These are phyloP conservation scores for Blastobotrys petasosporus DNA, from an alignment of 1,139 yeast species.

Conservation along the genomic window DNA sequence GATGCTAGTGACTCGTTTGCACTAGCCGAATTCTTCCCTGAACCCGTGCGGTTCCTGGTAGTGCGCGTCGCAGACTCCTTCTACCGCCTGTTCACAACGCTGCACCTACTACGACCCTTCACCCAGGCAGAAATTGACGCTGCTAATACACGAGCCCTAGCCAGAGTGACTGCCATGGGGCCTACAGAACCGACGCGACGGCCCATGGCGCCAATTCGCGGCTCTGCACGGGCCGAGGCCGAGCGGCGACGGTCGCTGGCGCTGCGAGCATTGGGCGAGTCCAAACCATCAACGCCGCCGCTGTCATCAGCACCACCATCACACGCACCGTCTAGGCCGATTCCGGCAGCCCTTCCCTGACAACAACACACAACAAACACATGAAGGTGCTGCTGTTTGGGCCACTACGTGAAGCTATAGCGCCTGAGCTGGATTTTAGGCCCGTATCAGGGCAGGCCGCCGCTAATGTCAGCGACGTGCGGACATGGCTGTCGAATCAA, in stretches of 20 bases:
- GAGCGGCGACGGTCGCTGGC: conserved; percentile 87
- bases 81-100: conserved; percentile 9
- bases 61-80: conserved; percentile 23
- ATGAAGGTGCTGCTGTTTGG: conserved; percentile 22
- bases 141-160: conserved; percentile 23
- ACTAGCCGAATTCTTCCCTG: conserved; percentile 69
- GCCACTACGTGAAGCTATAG: conserved; percentile 18
- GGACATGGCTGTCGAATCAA: not conserved
- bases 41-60: conserved; percentile 45
- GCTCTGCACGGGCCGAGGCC: conserved; percentile 43
- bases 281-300: not conserved
- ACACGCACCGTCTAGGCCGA: not conserved
- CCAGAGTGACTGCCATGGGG: conserved; percentile 17
- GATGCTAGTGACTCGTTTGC: conserved; percentile 90
- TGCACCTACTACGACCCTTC: conserved; percentile 18
- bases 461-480: conserved; percentile 11
- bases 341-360: not conserved
- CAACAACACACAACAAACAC: conserved; percentile 11
- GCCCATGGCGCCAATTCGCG: conserved; percentile 11
- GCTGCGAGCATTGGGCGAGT: conserved; percentile 71
- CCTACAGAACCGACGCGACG: conserved; percentile 7
- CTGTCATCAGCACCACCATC: not conserved
- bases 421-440: not conserved
- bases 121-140: conserved; percentile 21
- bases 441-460: no score